A percentile compares a stretch with the other conserved stretches of the same genome.
These are phyloP conservation scores for Metschnikowia shivogae DNA, from an alignment of 805 yeast species.

Conservation along the genomic window DNA sequence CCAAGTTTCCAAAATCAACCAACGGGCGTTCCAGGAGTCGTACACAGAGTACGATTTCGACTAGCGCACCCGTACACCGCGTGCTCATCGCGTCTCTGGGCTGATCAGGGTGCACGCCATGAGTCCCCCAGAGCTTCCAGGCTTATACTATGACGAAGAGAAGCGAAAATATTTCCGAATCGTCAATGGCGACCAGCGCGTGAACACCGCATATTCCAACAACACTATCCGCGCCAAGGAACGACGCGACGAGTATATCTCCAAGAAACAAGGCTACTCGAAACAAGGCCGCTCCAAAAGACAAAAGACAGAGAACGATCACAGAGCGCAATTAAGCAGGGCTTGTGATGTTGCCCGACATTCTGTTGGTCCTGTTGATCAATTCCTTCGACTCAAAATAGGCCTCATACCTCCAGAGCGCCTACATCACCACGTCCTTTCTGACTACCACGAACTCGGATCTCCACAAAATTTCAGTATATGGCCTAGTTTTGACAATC, in stretches of 20 bases:
- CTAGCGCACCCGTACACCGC: conserved; percentile 11
- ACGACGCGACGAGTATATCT: conserved; percentile 12
- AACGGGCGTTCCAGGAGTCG: conserved; percentile 12
- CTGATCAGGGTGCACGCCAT: background rate
- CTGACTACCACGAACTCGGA: background rate
- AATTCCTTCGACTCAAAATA: background rate
- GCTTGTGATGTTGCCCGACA: background rate
- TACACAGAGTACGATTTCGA: conserved; percentile 19
- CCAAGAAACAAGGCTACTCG: background rate
- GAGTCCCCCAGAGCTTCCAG: conserved; percentile 27
- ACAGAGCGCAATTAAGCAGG: background rate
- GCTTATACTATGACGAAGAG: conserved; percentile 28
- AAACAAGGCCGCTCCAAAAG: background rate
- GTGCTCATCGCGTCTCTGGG: background rate
- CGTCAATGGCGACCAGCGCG: conserved; percentile 26
- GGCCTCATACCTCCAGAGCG: background rate
- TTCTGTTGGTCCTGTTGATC: background rate
- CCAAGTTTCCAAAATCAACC: conserved; percentile 12
- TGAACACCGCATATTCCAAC: conserved; percentile 25
- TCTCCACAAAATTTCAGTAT: background rate
- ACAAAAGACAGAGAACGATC: background rate
- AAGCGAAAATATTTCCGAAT: conserved; percentile 30
- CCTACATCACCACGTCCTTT: background rate
- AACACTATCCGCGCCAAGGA: conserved; percentile 23
- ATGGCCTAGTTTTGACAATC: conserved; percentile 1